Evolutionary conservation across 2,329 filamentous ascomycete genomes (phyloP), one percentile per base, ranked within the genome.

Genomic region (Paraphaeosphaeria sporulosa): DNA sequence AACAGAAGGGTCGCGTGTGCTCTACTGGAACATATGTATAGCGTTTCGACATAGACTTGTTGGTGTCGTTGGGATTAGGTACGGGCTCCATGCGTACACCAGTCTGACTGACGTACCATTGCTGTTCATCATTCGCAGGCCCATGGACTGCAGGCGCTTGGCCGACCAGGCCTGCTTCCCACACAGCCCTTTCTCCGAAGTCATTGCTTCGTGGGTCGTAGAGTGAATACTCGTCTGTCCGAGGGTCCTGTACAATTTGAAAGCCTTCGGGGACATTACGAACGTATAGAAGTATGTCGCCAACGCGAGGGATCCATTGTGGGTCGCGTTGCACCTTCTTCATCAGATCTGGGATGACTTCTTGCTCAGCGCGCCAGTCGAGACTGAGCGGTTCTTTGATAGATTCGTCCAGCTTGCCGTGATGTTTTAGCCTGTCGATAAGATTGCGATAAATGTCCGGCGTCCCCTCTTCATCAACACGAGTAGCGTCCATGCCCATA

Each of bases 1-100:
- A 77, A 13, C 78, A 74, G 32, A 89, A 83, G 0, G 87, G 87
- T 17, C 86, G 82, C 13, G 85, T 83, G 34, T 82, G 80, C 48
- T 83, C 80, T 3, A 88, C 62, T 0, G 81, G 80, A 2, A 89
- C 78, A 62, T 87, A 88, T 59, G 79, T 83, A 66, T 86, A 83
- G 58, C 84, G 83, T 57, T 83, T 81, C 0, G 84, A 85, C 2
- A 80, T 75, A 6, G 77, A 76, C 66, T 88, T 89, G 64, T 85
- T 78, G 0, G 47, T 59, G 17, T 78, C 76, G 62, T 85, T 82
- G 0, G 84, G 82, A 60, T 86, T 75, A 0, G 86, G 81, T 13
- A 87, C 72, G 0, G 84, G 85, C 64, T 89, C 86, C 1, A 89
- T 77, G 0, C 86, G 82, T 58, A 86, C 84, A 0, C 86, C 86